Evolutionary conservation across 2,329 filamentous ascomycete species (phyloP).

Genomic region (Stromatinia cepivora): DNA sequence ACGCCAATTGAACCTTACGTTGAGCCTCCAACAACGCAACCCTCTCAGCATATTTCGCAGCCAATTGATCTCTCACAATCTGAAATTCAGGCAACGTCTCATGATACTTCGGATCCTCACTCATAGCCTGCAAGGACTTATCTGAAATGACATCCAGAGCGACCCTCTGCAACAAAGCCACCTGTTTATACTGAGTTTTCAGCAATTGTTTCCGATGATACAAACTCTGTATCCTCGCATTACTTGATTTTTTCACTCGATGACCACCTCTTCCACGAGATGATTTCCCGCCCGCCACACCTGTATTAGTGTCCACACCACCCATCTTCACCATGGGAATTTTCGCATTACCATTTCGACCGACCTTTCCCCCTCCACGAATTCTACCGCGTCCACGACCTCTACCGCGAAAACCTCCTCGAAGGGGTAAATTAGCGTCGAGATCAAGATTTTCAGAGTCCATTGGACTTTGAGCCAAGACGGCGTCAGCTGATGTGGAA

Average conservation of each 20-base stretch:
- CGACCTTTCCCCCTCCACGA: slow-evolving; percentile 31
- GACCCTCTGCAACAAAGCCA: slow-evolving; percentile 32
- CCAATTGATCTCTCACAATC: slow-evolving; percentile 30
- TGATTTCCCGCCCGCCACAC: slow-evolving; percentile 25
- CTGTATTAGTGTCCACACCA: background rate
- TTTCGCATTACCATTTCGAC: slow-evolving; percentile 13
- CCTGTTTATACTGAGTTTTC: slow-evolving; percentile 35
- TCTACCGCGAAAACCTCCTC: slow-evolving; percentile 33
- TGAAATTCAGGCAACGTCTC: slow-evolving; percentile 37
- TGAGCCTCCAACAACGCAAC: slow-evolving; percentile 25
- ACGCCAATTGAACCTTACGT: slow-evolving; percentile 24
- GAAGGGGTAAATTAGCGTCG: background rate
- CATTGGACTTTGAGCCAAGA: slow-evolving; percentile 15
- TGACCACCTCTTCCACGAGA: slow-evolving; percentile 33
- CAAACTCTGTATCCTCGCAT: slow-evolving; percentile 36
- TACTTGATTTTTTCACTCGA: slow-evolving; percentile 36
- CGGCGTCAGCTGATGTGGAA: slow-evolving; percentile 22
- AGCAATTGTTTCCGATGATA: slow-evolving; percentile 37
- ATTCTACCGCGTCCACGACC: slow-evolving; percentile 33
- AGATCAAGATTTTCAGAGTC: slow-evolving; percentile 16
- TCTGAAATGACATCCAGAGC: slow-evolving; percentile 36
- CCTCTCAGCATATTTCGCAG: slow-evolving; percentile 28
- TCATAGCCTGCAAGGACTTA: slow-evolving; percentile 34
- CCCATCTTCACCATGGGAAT: background rate
- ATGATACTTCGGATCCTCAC: slow-evolving; percentile 34